Evolutionary conservation across 2,329 filamentous ascomycete genomes (phyloP), one percentile per base, ranked within the genome.

Genomic region (Sclerotinia nivalis): DNA sequence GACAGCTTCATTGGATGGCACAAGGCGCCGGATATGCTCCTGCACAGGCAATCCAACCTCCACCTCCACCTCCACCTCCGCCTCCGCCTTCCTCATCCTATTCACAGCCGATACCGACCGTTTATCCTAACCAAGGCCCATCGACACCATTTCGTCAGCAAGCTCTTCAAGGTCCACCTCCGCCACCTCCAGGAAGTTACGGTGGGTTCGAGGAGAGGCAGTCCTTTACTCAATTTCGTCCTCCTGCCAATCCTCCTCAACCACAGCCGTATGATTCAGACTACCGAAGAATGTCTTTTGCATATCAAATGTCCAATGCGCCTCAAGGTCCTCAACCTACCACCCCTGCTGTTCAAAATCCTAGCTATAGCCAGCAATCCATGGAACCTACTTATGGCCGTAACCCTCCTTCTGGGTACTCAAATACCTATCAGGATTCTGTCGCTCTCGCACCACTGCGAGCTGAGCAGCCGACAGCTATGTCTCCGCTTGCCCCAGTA

Each of bases 1-100:
- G 65, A 76, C 74, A 71, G 72, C 77, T 75, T 74, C 28, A 72
- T 72, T 70, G 75, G 71, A 80, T 50, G 9, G 22, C 34, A 6
- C 25, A 34, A 18, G 78, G 31, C 7, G 10, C 13, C 52, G 61
- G 61, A 37, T 64, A 13, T 28, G 34, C 22, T 45, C 43, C 45
- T 20, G 45, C 31, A 40, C 66, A 45, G 15, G 37, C 37, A 64
- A 34, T 43, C 34, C 49, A 52, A 28, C 67, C 49, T 31, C 58
- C 34, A 31, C 58, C 25, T 20, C 62, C 49, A 31, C 62, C 34
- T 15, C 56, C 66, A 37, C 56, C 66, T 55, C 66, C 58, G 37
- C 49, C 54, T 56, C 54, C 50, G 12, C 15, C n/a, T 37, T 31
- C 60, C n/a, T 68, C 65, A 12, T 47, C 52, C 2, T 71, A 74